A percentile compares a stretch with the other conserved stretches of the same genome.
These are phyloP conservation scores for Taphrina sp. DNA, from an alignment of 1,139 yeast genomes.

Conservation along the genomic window DNA sequence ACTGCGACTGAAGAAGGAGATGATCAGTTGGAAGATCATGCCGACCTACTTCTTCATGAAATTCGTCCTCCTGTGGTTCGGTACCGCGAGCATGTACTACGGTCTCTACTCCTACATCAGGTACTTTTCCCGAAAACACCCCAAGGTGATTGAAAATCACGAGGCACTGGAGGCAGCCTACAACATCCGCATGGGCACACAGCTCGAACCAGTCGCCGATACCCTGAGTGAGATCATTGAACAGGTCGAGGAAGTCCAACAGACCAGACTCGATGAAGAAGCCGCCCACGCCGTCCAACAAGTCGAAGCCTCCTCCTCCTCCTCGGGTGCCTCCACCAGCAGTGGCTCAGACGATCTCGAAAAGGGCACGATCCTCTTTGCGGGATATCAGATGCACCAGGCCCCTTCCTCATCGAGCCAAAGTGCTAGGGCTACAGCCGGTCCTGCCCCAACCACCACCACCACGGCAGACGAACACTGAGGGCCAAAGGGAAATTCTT, in stretches of 20 bases:
- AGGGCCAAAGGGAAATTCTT: too few relatives aligned
- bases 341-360: conserved; percentile 11
- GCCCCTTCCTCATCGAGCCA: too few relatives aligned
- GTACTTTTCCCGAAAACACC: conserved; percentile 16
- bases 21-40: conserved; percentile 10
- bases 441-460: too few relatives aligned
- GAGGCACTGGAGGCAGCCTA: conserved; percentile 19
- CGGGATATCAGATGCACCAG: conserved; percentile 8
- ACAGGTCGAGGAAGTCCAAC: conserved; percentile 27
- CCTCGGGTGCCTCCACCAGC: too few relatives aligned
- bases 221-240: conserved; percentile 16
- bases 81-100: conserved; percentile 16
- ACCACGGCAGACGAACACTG: too few relatives aligned
- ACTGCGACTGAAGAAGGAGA: conserved; percentile 15
- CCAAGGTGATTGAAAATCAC: conserved; percentile 21
- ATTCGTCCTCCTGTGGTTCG: conserved; percentile 20
- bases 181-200: conserved; percentile 12
- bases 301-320: too few relatives aligned
- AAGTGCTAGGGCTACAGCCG: too few relatives aligned
- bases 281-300: background rate
- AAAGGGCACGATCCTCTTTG: conserved; percentile 3
- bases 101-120: conserved; percentile 12
- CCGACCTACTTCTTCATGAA: conserved; percentile 20
- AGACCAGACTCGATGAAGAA: conserved; percentile 6
- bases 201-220: conserved; percentile 9